Conservation (phyloP, 768 basidiomycete genomes). For the Harrya chromipes region DNA sequence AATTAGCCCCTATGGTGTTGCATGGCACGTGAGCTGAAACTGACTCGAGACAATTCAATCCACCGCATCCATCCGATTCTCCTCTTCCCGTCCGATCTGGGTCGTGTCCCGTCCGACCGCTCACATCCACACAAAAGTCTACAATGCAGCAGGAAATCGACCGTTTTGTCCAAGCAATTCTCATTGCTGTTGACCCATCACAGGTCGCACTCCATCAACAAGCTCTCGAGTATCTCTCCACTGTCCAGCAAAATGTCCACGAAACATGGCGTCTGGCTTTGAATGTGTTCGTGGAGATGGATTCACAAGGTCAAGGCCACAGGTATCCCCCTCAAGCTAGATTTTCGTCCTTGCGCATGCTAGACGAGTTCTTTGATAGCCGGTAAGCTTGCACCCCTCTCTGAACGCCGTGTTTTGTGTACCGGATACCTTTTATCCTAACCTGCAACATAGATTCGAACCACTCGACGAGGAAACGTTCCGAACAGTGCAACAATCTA, state of each 20-base stretch:
- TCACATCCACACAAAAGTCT: slow-evolving; percentile 9
- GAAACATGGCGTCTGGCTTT: slow-evolving; percentile 82
- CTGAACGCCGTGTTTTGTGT: background rate
- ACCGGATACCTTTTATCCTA: slow-evolving; percentile 3
- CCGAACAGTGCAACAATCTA: slow-evolving; percentile 66
- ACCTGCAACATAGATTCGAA: slow-evolving; percentile 46
- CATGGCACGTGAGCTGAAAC: slow-evolving; percentile 25
- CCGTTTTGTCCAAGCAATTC: slow-evolving; percentile 79
- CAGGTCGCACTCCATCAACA: slow-evolving; percentile 75
- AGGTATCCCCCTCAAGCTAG: slow-evolving; percentile 71
- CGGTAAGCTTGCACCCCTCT: slow-evolving; percentile 50
- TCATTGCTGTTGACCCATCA: slow-evolving; percentile 79
- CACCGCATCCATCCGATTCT: background rate
- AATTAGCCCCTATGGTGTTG: slow-evolving; percentile 18
- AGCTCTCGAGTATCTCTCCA: slow-evolving; percentile 79
- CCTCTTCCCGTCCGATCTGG: slow-evolving; percentile 13
- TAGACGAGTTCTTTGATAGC: slow-evolving; percentile 82
- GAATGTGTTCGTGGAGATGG: slow-evolving; percentile 63
- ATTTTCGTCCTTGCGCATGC: slow-evolving; percentile 75
- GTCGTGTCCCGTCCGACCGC: slow-evolving; percentile 18
- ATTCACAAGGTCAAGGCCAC: slow-evolving; percentile 51
- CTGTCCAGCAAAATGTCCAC: slow-evolving; percentile 70
- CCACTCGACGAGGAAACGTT: slow-evolving; percentile 69
- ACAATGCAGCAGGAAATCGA: slow-evolving; percentile 74
- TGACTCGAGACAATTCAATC: slow-evolving; percentile 8